Conservation (phyloP, 2,329 filamentous ascomycete species). For the Aspergillus brasiliensis region DNA sequence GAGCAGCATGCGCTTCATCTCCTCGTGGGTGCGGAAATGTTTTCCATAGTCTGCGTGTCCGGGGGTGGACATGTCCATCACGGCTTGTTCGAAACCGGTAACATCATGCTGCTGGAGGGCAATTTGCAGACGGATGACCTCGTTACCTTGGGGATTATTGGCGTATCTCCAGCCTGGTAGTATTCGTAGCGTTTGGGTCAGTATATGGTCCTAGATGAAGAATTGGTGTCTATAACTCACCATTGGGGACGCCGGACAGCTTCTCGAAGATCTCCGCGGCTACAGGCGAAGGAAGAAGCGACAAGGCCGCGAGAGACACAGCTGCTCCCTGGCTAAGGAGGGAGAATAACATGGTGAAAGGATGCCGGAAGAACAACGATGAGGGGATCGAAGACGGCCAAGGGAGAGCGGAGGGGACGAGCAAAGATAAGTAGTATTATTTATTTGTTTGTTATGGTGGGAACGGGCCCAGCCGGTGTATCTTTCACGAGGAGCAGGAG, state of each 20-base stretch:
- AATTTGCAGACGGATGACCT: conserved; percentile 37
- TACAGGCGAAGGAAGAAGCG: conserved; percentile 34
- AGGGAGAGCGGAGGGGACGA: background rate
- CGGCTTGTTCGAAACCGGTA: conserved; percentile 46
- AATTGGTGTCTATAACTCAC: conserved; percentile 20
- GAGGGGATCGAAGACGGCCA: background rate
- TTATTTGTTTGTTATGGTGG: conserved; percentile 4
- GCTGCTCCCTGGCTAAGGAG: conserved; percentile 21
- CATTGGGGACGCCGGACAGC: conserved; percentile 36
- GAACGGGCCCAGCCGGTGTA: background rate
- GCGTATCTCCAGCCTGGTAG: conserved; percentile 36
- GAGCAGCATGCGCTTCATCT: conserved; percentile 53
- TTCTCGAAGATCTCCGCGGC: conserved; percentile 39
- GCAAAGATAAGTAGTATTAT: background rate
- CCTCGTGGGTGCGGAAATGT: conserved; percentile 50
- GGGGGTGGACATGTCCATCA: conserved; percentile 55
- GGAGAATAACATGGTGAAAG: conserved; percentile 29
- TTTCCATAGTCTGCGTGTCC: conserved; percentile 51
- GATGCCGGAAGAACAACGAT: background rate
- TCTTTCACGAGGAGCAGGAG: no score
- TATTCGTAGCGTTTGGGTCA: background rate
- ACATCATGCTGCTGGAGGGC: conserved; percentile 40
- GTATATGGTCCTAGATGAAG: background rate
- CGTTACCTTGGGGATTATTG: conserved; percentile 26
- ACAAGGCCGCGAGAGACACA: conserved; percentile 25